These are phyloP conservation scores for Fusarium humuli DNA, from an alignment of 2,329 filamentous ascomycete species.

Conservation along the genomic window DNA sequence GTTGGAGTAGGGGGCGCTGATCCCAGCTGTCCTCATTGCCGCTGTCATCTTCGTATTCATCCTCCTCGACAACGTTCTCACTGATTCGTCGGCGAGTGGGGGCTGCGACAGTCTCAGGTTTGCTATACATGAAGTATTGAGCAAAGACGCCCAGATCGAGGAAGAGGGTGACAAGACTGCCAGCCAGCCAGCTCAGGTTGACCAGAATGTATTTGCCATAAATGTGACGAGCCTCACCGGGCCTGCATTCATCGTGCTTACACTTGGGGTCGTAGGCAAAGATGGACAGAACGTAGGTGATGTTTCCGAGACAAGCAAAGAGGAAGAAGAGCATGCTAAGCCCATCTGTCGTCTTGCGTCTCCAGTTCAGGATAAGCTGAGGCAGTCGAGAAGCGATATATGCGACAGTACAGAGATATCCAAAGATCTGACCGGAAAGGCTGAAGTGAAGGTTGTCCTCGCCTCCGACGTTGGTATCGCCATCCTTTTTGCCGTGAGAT, in stretches of 20 bases:
- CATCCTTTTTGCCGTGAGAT: slow-evolving; percentile 54
- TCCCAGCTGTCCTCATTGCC: slow-evolving; percentile 52
- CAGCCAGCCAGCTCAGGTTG: slow-evolving; percentile 90
- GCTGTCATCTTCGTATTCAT: slow-evolving; percentile 49
- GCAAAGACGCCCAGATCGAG: slow-evolving; percentile 88
- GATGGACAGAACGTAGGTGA: slow-evolving; percentile 93
- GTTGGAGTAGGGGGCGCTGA: slow-evolving; percentile 54
- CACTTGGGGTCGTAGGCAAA: slow-evolving; percentile 88
- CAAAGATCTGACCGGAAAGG: slow-evolving; percentile 86
- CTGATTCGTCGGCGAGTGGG: slow-evolving; percentile 19
- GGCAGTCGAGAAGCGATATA: slow-evolving; percentile 92
- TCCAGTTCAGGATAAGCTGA: slow-evolving; percentile 91
- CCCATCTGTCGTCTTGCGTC: slow-evolving; percentile 91
- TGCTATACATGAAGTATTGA: slow-evolving; percentile 89
- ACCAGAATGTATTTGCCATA: slow-evolving; percentile 89
- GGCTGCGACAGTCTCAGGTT: slow-evolving; percentile 52
- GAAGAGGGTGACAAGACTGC: slow-evolving; percentile 87
- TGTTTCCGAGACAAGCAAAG: slow-evolving; percentile 94
- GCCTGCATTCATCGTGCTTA: slow-evolving; percentile 63
- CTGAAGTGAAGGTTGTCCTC: slow-evolving; percentile 73
- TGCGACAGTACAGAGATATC: slow-evolving; percentile 88
- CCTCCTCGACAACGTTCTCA: slow-evolving; percentile 37
- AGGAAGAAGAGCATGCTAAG: slow-evolving; percentile 95
- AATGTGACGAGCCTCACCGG: slow-evolving; percentile 72
- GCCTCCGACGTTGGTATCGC: slow-evolving; percentile 54